Base-by-base conservation (phyloP, 2,329 filamentous ascomycete genomes). In the Albophoma yamanashiensis region DNA sequence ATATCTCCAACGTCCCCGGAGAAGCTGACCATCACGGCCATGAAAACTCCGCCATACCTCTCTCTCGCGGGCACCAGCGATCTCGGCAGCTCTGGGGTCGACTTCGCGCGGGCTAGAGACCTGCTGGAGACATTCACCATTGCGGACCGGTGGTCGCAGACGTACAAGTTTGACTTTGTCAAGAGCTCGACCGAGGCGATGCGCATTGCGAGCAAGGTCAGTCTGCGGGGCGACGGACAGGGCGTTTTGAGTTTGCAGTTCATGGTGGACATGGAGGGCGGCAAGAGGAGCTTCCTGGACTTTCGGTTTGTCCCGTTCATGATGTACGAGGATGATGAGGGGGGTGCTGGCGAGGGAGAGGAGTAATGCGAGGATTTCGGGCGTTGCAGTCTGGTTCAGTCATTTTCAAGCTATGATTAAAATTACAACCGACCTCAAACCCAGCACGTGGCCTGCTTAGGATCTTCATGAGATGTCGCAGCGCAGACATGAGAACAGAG, bases 201-300 rank as follows among this genome's bases (percentile, higher is more conserved):
- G 93, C 86, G 88, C 55, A 84, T 92, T 43, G 91, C 92, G 5
- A 92, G 84, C 68, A 99, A 97, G 74, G 92, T 97, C 61, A 96
- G 92, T 70, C 82, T 99, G 62, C 82, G 94, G 20, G 88, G 91
- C 0, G 94, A 99, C 73, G 81, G 83, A 2, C 91, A 96, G 70
- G 93, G 94, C 0, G 93, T 99, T 38, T 74, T 99, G 64, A 97
- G 91, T 73, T 76, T 97, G 71, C 94, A 99, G 70, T 97, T 97
- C 68, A 94, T 99, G 89, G 88, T 99, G 20, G 91, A 97, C 70
- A 80, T 92, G 50, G 91, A 94, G 63, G 82, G 83, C 8, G 82
- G 83, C 6, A 79, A 80, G 31, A 78, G 86, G 45, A 89, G 86
- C 66, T 95, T 93, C 74, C 80, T 94, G 31, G 89, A 94, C 72